phyloP scores from a whole-genome alignment of 768 basidiomycete genomes.

The Lentinus tigrinus region DNA sequence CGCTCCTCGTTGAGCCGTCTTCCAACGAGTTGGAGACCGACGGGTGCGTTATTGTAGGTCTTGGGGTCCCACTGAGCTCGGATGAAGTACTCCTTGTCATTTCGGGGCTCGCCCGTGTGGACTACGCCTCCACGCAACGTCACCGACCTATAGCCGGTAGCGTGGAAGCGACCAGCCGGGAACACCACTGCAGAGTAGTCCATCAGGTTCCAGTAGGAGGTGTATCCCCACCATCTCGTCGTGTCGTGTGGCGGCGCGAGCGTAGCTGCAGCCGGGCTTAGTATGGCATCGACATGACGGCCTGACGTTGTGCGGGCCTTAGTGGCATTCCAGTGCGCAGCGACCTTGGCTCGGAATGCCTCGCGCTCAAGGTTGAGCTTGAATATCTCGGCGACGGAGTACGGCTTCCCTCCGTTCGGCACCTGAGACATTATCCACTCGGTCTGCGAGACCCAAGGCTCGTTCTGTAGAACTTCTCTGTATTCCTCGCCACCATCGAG shows the following conservation, averaged over 20 bases:
- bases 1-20: constrained; percentile 50
- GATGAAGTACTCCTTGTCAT: constrained; percentile 35
- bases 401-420: constrained; percentile 34
- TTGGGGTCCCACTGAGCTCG: constrained; percentile 40
- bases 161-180: constrained; percentile 40
- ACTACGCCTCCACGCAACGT: constrained; percentile 9
- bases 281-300: constrained; percentile 46
- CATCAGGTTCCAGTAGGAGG: constrained; percentile 51
- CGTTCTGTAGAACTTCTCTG: constrained; percentile 34
- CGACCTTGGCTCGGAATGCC: constrained; percentile 37
- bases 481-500: constrained; percentile 51
- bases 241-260: constrained; percentile 49
- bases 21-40: constrained; percentile 50
- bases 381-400: constrained; percentile 42
- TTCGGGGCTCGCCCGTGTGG: constrained; percentile 28
- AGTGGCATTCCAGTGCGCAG: constrained; percentile 47
- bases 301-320: constrained; percentile 37
- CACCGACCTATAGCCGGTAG: constrained; percentile 22
- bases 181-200: constrained; percentile 50
- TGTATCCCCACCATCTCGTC: constrained; percentile 50
- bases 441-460: constrained; percentile 41
- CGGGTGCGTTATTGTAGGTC: constrained; percentile 43
- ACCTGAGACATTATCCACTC: constrained; percentile 45
- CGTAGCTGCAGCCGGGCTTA: constrained; percentile 46
- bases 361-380: constrained; percentile 45